Evolutionary conservation across 2,329 filamentous ascomycete species (phyloP).

Genomic region (Fusarium sp.): DNA sequence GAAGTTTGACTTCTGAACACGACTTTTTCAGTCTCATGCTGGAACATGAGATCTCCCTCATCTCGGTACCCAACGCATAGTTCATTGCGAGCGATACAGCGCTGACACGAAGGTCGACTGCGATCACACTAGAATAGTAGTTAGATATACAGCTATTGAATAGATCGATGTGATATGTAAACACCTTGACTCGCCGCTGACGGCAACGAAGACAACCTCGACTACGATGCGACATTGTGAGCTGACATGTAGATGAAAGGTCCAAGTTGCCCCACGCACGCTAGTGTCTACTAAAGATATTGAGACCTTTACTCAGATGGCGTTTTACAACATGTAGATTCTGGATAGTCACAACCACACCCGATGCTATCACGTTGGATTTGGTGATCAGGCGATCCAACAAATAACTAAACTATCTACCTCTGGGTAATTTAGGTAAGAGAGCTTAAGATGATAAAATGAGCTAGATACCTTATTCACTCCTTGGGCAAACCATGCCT

Average conservation of each 20-base stretch:
- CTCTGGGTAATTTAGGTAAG: no score
- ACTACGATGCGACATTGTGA: conserved; percentile 49
- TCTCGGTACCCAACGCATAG: conserved; percentile 58
- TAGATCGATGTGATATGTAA: neutral
- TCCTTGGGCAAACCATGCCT: no score
- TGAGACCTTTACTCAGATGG: neutral
- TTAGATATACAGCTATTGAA: neutral
- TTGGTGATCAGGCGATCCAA: no score
- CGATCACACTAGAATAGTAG: conserved; percentile 51
- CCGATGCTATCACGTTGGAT: no score
- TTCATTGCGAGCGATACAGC: conserved; percentile 57
- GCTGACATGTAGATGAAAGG: conserved; percentile 11
- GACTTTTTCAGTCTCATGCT: conserved; percentile 55
- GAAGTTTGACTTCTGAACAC: conserved; percentile 35
- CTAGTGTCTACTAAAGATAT: neutral
- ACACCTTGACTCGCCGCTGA: conserved; percentile 51
- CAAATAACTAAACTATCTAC: no score
- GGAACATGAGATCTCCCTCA: conserved; percentile 56
- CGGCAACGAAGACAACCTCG: conserved; percentile 54
- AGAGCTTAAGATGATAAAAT: no score
- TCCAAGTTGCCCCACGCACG: conserved; percentile 26
- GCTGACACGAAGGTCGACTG: conserved; percentile 54
- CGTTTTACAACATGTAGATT: no score
- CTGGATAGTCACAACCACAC: no score
- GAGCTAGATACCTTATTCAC: no score